Evolutionary conservation across 176 grass and related monocot genomes (phyloP), one percentile per base, ranked within the genome.

Genomic region (Zoysia japonica): DNA sequence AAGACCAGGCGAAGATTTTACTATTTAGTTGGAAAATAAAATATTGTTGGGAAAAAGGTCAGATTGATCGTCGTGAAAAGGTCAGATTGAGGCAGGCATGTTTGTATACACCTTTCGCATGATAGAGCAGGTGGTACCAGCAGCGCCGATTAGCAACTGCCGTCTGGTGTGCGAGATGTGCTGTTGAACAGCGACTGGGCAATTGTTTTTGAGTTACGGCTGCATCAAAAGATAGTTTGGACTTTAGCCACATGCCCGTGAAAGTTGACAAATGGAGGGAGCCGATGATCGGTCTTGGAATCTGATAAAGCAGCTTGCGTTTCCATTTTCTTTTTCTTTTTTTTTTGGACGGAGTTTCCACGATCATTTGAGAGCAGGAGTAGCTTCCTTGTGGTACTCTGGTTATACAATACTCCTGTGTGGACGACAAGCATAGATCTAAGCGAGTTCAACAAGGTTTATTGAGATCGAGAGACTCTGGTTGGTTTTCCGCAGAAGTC

Each of bases 231-330:
- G 11, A 28, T 28, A 60, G 8, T 12, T 71, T 35, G 73, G 53
- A 41, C 42, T 64, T 47, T 36, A 28, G 38, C 40, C 36, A 39
- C 51, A 35, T 49, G 10, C 15, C 49, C 16, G 0, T 7, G 46
- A 46, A 9, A 49, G 64, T 53, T 60, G 72, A 76, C 72, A 76
- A 28, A 61, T 50, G 81, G 41, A 16, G 20, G 71, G 20, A 4
- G 44, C 53, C 41, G 13, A 19, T 38, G 45, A 14, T 43, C 57
- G 19, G 42, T 10, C 37, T 39, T 47, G 9, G 61, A 40, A 69
- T 16, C 42, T 48, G 20, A 17, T 14, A 5, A 28, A 28, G 28
- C 28, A 28, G 28, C 28, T 28, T 28, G 28, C 28, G 28, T 28
- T 28, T 28, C 28, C 28, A 28, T 0, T 0, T 0, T 28, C 28